Percentiles rank a stretch among this genome's conserved stretches.
Conservation (phyloP, 495 filamentous ascomycete species). For the Daldinia grandis region DNA sequence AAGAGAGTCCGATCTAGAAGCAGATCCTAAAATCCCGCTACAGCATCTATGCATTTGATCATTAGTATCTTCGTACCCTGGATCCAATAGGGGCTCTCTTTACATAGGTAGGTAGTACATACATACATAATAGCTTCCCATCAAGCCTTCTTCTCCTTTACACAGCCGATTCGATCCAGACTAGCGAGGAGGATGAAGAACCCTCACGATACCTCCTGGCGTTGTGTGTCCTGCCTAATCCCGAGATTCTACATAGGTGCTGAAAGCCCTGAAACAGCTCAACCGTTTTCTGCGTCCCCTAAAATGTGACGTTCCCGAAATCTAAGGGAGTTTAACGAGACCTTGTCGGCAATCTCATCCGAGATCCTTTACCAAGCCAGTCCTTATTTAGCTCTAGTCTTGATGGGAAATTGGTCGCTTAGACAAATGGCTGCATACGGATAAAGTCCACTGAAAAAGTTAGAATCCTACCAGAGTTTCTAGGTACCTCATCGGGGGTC, state of each 20-base stretch:
- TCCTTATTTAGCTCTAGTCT: constrained; percentile 9
- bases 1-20: constrained; percentile 34
- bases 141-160: background rate
- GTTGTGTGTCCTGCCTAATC: constrained; percentile 11
- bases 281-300: constrained; percentile 5
- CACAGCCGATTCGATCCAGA: background rate
- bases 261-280: constrained; percentile 26
- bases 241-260: background rate
- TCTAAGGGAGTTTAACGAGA: background rate
- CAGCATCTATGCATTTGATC: background rate
- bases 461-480: constrained; percentile 9
- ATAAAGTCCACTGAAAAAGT: constrained; percentile 8
- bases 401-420: constrained; percentile 21
- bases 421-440: constrained; percentile 15
- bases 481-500: background rate
- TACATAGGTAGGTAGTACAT: too few relatives aligned
- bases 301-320: constrained; percentile 3
- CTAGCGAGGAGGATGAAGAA: constrained; percentile 24
- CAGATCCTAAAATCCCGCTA: constrained; percentile 3
- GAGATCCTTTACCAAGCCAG: constrained; percentile 23
- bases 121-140: background rate
- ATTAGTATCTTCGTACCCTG: background rate
- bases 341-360: constrained; percentile 30
- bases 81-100: background rate
- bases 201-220: constrained; percentile 10